Evolutionary conservation across 2,329 filamentous ascomycete genomes (phyloP).

Genomic region (Aspergillaceae sp.): DNA sequence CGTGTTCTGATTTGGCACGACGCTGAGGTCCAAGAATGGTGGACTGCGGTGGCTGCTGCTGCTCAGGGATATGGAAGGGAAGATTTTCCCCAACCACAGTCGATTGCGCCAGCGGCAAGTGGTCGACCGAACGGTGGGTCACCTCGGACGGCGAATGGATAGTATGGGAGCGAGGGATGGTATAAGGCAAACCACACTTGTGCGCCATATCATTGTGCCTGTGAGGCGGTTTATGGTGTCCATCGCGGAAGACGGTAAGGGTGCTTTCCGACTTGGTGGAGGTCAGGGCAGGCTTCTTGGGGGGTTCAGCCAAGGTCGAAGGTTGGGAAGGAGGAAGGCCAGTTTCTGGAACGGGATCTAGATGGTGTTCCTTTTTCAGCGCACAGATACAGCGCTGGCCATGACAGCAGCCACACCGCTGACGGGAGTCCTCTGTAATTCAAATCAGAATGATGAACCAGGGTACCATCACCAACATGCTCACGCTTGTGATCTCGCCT

Average conservation of each 20-base stretch:
- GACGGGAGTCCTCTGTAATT: slow-evolving; percentile 26
- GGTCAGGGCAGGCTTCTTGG: slow-evolving; percentile 48
- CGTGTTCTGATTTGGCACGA: slow-evolving; percentile 38
- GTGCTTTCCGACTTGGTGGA: slow-evolving; percentile 52
- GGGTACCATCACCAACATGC: slow-evolving; percentile 21
- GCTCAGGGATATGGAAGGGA: slow-evolving; percentile 3
- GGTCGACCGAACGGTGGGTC: slow-evolving; percentile 46
- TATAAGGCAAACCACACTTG: slow-evolving; percentile 55
- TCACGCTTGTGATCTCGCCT: slow-evolving; percentile 33
- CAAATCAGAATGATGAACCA: slow-evolving; percentile 24
- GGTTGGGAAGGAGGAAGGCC: slow-evolving; percentile 35
- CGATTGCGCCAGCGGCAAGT: slow-evolving; percentile 36
- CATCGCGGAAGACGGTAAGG: slow-evolving; percentile 54
- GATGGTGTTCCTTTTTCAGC: slow-evolving; percentile 48
- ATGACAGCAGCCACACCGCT: slow-evolving; percentile 46
- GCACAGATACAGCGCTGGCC: slow-evolving; percentile 54
- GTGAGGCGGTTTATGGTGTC: slow-evolving; percentile 57
- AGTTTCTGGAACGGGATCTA: slow-evolving; percentile 43
- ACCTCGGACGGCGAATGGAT: slow-evolving; percentile 39
- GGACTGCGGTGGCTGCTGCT: slow-evolving; percentile 16
- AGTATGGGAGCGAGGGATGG: slow-evolving; percentile 48
- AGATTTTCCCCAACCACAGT: slow-evolving; percentile 23
- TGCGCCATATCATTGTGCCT: slow-evolving; percentile 57
- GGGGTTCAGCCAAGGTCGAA: slow-evolving; percentile 36
- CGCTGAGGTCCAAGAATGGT: slow-evolving; percentile 26